A percentile compares a stretch with the other conserved stretches of the same genome.
These are phyloP conservation scores for Cyberlindnera nakhonratchasimensis DNA, from an alignment of 805 yeast species.

Conservation along the genomic window DNA sequence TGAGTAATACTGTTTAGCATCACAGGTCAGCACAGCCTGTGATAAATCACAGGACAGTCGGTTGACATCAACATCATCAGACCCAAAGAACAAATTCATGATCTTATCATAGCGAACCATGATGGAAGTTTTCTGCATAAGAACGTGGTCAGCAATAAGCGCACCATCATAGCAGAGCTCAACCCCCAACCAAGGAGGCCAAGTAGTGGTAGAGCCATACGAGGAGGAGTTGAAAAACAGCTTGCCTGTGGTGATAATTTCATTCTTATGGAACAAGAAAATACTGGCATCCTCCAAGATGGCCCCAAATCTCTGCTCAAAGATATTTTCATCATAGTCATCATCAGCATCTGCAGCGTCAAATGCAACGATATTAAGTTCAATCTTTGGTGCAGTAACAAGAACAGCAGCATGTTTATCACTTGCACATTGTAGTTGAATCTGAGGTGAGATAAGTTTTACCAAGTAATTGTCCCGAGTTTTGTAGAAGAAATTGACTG, in stretches of 20 bases:
- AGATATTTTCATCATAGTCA: conserved; percentile 41
- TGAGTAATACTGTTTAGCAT: conserved; percentile 69
- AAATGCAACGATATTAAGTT: conserved; percentile 64
- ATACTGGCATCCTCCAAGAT: conserved; percentile 68
- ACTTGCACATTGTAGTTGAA: conserved; percentile 58
- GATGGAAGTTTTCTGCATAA: conserved; percentile 63
- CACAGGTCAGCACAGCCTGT: conserved; percentile 59
- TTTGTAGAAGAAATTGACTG: conserved; percentile 34
- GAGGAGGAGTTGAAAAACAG: conserved; percentile 43
- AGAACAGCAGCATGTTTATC: conserved; percentile 58
- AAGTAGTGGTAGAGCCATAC: conserved; percentile 59
- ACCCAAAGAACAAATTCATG: conserved; percentile 36
- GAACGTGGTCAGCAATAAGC: conserved; percentile 42
- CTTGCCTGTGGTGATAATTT: conserved; percentile 38
- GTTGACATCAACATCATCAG: conserved; percentile 35
- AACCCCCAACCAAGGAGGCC: conserved; percentile 91
- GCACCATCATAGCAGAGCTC: conserved; percentile 62
- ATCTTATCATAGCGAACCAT: conserved; percentile 57
- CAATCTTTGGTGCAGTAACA: conserved; percentile 70
- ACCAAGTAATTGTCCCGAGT: conserved; percentile 57
- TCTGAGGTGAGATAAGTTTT: conserved; percentile 75
- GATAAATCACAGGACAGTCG: conserved; percentile 66
- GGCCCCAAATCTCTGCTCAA: conserved; percentile 69
- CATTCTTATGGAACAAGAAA: conserved; percentile 57
- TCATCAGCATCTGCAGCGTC: conserved; percentile 43